Evolutionary conservation across 2,329 filamentous ascomycete species (phyloP).

Genomic region (Colletotrichum cuscutae): DNA sequence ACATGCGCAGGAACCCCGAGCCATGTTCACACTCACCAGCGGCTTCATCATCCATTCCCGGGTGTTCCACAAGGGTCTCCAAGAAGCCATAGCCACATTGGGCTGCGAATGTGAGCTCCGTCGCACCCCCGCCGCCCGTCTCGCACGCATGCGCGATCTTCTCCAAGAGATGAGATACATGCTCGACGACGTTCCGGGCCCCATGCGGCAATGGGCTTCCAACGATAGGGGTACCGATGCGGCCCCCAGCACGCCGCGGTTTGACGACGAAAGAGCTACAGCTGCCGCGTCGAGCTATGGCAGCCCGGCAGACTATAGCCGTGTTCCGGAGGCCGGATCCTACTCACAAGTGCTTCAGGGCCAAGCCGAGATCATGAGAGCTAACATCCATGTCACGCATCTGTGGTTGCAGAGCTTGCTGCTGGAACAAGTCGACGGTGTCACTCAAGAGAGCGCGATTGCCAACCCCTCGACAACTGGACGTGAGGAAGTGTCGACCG

Average conservation of each 20-base stretch:
- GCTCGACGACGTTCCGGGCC: constrained; percentile 41
- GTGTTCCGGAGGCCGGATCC: neutral
- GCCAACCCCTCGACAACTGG: constrained; percentile 5
- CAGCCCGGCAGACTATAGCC: constrained; percentile 1
- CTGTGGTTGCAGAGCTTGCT: constrained; percentile 49
- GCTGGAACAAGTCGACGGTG: constrained; percentile 45
- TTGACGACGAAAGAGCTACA: neutral
- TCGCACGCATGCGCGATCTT: constrained; percentile 39
- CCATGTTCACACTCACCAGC: constrained; percentile 38
- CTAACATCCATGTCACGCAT: constrained; percentile 49
- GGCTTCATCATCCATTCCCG: constrained; percentile 44
- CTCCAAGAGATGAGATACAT: constrained; percentile 44
- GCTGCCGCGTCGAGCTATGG: constrained; percentile 9
- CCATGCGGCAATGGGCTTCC: constrained; percentile 39
- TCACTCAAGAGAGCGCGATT: constrained; percentile 35
- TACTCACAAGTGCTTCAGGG: constrained; percentile 16
- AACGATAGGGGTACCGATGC: neutral
- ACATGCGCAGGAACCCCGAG: neutral
- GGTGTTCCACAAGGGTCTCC: constrained; percentile 39
- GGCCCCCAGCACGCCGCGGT: neutral
- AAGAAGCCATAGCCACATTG: constrained; percentile 33
- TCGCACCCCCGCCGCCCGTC: constrained; percentile 31
- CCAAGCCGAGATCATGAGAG: constrained; percentile 42
- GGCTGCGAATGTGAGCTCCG: constrained; percentile 27
- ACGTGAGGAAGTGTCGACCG: neutral